Base-by-base conservation (phyloP, 306 rosid species). In the Carpinus viminea region DNA sequence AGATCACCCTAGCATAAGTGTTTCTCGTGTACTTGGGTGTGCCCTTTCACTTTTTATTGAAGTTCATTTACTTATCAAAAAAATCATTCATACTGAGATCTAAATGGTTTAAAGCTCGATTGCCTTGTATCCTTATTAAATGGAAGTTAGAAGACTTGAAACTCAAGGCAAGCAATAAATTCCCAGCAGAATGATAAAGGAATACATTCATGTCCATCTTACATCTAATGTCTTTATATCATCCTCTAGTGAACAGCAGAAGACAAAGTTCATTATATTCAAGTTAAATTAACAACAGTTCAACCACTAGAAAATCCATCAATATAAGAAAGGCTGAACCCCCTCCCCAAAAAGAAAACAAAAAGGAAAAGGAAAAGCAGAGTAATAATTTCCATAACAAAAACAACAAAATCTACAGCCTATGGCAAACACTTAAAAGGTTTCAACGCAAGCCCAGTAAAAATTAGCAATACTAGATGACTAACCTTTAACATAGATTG, bases 401-500 rank as follows among this genome's bases (percentile, higher is more conserved):
- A 59, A 70, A 50, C 55, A 60, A 47, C 76, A 70, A 12, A 59
- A 70, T 6, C 57, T 48, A 69, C 20, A 51, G 51, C 74, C 12
- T 46, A 38, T 2, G 41, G 21, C 12, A 41, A 24, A 48, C 41
- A 65, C 56, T 54, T 36, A 21, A 11, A 48, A 68, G 38, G 13
- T 72, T 12, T 48, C 78, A 77, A 28, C 26, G 68, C 73, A 74
- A 48, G 43, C 36, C 34, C 62, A n/a, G 72, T 46, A 8, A 12
- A 74, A 50, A 24, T 31, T 43, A 78, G 80, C 38, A 64, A 13
- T 80, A 83, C 57, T 72, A 60, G 70, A 76, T 51, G 79, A 51
- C 90, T 70, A 79, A 95, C 98, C 98, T 91, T 95, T 92, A 50
- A 92, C 98, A 85, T 87, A 89, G 74, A 92, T 82, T 24, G 98